Percentiles rank a stretch among this genome's conserved stretches.
phyloP scores from a whole-genome alignment of 2,329 filamentous ascomycete species.

The Ophiostoma triangulosporum region DNA sequence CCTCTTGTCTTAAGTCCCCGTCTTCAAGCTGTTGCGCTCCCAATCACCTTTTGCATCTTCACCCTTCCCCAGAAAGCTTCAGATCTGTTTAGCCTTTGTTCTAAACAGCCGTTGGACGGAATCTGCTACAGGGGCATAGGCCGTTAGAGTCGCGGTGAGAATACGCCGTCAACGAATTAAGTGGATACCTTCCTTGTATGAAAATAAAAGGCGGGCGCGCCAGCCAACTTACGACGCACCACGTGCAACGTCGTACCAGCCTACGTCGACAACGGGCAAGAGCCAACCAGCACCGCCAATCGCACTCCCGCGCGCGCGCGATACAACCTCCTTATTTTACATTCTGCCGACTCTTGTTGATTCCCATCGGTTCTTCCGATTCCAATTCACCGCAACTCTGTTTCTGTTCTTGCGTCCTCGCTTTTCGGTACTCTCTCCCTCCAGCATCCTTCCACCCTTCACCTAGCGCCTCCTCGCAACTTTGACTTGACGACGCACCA shows the following conservation, averaged over 20 bases:
- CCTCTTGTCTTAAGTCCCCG: background rate
- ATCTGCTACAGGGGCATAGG: background rate
- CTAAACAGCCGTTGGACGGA: slow-evolving; percentile 6
- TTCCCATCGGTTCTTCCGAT: background rate
- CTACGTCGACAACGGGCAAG: slow-evolving; percentile 1
- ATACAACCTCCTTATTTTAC: slow-evolving; percentile 10
- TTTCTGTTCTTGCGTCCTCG: background rate
- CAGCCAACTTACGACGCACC: background rate
- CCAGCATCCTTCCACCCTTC: background rate
- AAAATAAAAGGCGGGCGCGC: background rate
- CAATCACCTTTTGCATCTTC: too few relatives aligned
- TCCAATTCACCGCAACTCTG: background rate
- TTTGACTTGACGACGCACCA: background rate
- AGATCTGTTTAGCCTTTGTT: slow-evolving; percentile 5
- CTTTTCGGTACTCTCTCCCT: background rate
- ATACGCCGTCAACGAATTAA: slow-evolving; percentile 1
- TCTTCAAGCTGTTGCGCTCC: too few relatives aligned
- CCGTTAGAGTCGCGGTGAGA: background rate
- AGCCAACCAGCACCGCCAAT: slow-evolving; percentile 7
- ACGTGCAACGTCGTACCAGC: slow-evolving; percentile 3
- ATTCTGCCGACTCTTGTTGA: background rate
- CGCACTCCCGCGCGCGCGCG: background rate
- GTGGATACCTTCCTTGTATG: slow-evolving; percentile 1
- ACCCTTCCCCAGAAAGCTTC: slow-evolving; percentile 1
- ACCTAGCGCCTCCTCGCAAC: background rate